Evolutionary conservation across 345 rosid genomes (phyloP).

Genomic region (Triadica sebifera): DNA sequence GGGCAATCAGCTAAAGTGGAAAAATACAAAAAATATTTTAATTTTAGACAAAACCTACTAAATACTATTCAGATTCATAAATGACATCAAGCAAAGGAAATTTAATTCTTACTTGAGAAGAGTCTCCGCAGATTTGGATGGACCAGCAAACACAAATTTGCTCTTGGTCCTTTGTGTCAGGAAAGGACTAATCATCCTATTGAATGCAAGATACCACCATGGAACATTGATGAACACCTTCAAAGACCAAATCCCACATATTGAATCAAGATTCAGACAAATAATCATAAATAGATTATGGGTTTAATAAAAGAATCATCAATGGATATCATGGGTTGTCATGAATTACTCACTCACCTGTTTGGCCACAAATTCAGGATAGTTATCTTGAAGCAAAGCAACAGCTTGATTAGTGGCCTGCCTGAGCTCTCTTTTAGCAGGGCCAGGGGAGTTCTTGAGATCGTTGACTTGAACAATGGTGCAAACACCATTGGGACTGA

Average conservation of each 20-base stretch:
- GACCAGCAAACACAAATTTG: constrained; percentile 49
- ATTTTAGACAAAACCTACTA: background rate
- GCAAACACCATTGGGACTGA: constrained; percentile 37
- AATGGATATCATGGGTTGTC: background rate
- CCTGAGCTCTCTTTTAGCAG: constrained; percentile 35
- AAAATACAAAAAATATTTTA: background rate
- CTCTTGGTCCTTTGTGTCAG: constrained; percentile 55
- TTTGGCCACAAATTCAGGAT: constrained; percentile 52
- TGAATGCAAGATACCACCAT: constrained; percentile 53
- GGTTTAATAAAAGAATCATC: background rate
- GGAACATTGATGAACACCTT: constrained; percentile 62
- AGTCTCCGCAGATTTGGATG: constrained; percentile 44
- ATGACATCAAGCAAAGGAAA: background rate
- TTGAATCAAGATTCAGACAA: background rate
- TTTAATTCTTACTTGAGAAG: constrained; percentile 47
- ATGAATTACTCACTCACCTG: constrained; percentile 34
- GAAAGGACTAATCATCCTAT: constrained; percentile 49
- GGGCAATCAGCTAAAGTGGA: background rate
- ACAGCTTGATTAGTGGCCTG: constrained; percentile 41
- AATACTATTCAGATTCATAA: background rate
- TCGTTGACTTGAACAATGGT: constrained; percentile 45
- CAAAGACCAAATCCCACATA: constrained; percentile 6
- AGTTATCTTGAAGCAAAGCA: constrained; percentile 48
- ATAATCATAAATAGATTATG: background rate
- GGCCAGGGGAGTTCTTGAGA: constrained; percentile 52